A percentile compares a stretch with the other conserved stretches of the same genome.
These are phyloP conservation scores for Macrolepiota dolichaula DNA, from an alignment of 768 basidiomycete genomes.

Conservation along the genomic window DNA sequence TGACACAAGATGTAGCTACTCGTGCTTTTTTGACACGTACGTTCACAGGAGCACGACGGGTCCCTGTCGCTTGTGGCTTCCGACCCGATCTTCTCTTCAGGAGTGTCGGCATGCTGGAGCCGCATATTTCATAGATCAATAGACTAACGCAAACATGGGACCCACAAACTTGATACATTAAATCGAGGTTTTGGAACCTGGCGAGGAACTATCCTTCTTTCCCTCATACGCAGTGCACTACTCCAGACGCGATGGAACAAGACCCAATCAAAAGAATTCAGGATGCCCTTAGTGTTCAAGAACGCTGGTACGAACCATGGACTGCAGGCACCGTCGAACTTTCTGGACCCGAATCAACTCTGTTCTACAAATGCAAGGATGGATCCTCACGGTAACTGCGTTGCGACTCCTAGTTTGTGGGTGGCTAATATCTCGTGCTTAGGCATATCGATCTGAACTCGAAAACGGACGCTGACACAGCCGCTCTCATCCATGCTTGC, in stretches of 20 bases:
- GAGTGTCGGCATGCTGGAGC: not conserved
- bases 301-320: slow-evolving; percentile 3
- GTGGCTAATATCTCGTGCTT: not conserved
- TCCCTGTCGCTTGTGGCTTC: not conserved
- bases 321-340: not conserved
- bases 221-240: not conserved
- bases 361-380: not conserved
- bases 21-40: not conserved
- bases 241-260: not conserved
- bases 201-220: not conserved
- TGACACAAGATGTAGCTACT: not conserved
- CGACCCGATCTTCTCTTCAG: not conserved
- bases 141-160: not conserved
- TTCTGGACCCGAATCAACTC: not conserved
- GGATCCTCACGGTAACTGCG: not conserved
- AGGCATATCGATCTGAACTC: not conserved
- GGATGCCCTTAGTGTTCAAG: not conserved
- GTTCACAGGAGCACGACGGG: not conserved
- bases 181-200: not conserved
- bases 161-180: not conserved
- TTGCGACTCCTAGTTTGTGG: not conserved
- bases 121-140: not conserved
- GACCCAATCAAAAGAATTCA: not conserved
- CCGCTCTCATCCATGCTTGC: slow-evolving; percentile 17
- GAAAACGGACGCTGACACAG: slow-evolving; percentile 7